A percentile compares a stretch with the other conserved stretches of the same genome.
Evolutionary conservation across 208 protist genomes (phyloP).

Genomic region (Kentomonas sorsogonicus): DNA sequence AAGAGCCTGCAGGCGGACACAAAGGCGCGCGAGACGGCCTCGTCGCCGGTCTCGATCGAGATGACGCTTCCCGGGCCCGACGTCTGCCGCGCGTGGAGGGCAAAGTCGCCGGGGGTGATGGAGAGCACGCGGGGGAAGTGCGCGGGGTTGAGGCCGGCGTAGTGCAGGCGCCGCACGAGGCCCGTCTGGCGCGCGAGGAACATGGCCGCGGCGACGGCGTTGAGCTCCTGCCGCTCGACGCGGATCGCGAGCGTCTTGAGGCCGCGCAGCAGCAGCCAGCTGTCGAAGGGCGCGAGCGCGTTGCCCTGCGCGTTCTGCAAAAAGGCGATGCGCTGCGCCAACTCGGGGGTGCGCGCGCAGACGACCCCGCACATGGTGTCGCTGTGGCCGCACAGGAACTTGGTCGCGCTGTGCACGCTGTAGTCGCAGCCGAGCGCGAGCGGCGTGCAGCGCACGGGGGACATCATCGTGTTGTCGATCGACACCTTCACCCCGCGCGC

Average conservation of each 20-base stretch:
- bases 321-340: constrained; percentile 76
- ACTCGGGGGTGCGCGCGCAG: constrained; percentile 51
- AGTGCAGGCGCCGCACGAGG: constrained; percentile 81
- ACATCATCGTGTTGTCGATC: constrained; percentile 97
- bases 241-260: constrained; percentile 94
- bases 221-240: constrained; percentile 88
- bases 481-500: constrained; percentile 66
- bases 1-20: constrained; percentile 82
- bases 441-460: constrained; percentile 92
- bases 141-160: constrained; percentile 87
- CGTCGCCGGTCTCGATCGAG: constrained; percentile 71
- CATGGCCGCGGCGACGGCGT: constrained; percentile 80
- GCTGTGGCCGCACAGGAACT: constrained; percentile 95
- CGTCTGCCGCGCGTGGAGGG: constrained; percentile 52
- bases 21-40: constrained; percentile 59
- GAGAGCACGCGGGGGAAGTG: constrained; percentile 48
- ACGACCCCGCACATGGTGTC: constrained; percentile 91
- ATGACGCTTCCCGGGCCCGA: constrained; percentile 56
- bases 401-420: constrained; percentile 93
- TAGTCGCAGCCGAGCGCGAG: constrained; percentile 93
- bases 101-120: constrained; percentile 74
- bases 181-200: constrained; percentile 55
- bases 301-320: constrained; percentile 91
- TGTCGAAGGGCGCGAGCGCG: constrained; percentile 92
- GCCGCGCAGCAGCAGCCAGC: constrained; percentile 92